A percentile compares a stretch with the other conserved stretches of the same genome.
These are phyloP conservation scores for Saturnispora zaruensis DNA, from an alignment of 805 yeast species.

Conservation along the genomic window DNA sequence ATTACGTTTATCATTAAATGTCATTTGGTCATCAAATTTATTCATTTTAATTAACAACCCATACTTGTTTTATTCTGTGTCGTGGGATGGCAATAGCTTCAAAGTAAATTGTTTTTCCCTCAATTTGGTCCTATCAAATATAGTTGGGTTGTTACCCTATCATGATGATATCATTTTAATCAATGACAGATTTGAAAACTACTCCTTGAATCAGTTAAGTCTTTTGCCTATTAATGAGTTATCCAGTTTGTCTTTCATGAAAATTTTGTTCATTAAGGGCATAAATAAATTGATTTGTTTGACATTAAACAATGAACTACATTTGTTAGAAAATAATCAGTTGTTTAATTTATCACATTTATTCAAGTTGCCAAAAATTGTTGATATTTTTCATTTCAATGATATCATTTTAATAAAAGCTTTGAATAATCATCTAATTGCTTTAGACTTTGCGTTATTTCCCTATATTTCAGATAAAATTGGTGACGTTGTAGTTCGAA, in stretches of 20 bases:
- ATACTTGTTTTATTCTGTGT: neutral
- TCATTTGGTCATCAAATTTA: neutral
- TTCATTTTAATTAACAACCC: neutral
- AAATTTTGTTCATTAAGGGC: neutral
- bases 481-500: neutral
- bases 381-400: neutral
- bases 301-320: neutral
- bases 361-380: neutral
- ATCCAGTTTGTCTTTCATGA: neutral
- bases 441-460: neutral
- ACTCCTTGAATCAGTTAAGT: neutral
- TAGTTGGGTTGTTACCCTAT: neutral
- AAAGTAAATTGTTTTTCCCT: neutral
- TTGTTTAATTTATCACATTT: neutral
- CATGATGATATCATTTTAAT: neutral
- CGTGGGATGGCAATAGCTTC: neutral
- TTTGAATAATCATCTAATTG: neutral
- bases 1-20: neutral
- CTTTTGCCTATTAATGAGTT: neutral
- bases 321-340: neutral
- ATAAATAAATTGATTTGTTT: neutral
- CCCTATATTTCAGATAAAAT: neutral
- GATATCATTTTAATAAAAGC: neutral
- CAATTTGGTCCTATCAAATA: neutral
- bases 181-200: neutral